Evolutionary conservation across 768 basidiomycete genomes (phyloP).

Genomic region (Chalciporus sphaerocephalus): DNA sequence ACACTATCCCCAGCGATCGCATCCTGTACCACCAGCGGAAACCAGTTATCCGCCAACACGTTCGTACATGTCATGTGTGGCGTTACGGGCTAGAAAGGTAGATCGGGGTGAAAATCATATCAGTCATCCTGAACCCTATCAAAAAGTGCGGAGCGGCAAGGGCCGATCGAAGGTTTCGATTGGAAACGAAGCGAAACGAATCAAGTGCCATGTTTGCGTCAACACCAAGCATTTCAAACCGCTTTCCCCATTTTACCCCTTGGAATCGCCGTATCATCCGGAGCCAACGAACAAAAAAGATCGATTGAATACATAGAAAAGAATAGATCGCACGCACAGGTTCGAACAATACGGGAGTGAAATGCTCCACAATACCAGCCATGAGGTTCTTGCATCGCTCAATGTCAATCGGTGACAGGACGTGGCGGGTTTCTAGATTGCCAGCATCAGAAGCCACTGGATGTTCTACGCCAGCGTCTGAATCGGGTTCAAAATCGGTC

Average conservation of each 20-base stretch:
- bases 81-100: conserved; percentile 41
- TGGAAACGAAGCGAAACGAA: too few species aligned
- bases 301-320: neutral
- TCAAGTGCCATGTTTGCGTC: too few species aligned
- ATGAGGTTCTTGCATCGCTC: conserved; percentile 48
- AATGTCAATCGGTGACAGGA: conserved; percentile 32
- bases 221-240: too few species aligned
- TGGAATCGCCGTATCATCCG: too few species aligned
- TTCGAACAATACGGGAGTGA: conserved; percentile 71
- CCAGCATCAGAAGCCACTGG: neutral
- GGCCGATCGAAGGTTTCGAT: too few species aligned
- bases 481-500: conserved; percentile 49
- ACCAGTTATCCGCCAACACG: conserved; percentile 68
- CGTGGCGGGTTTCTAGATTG: conserved; percentile 11
- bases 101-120: neutral
- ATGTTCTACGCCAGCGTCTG: conserved; percentile 10
- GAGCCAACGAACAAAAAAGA: too few species aligned
- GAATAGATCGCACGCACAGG: conserved; percentile 33
- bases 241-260: too few species aligned
- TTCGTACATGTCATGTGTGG: conserved; percentile 73
- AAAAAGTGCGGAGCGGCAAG: neutral
- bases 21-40: conserved; percentile 62
- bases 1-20: conserved; percentile 60
- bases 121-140: neutral
- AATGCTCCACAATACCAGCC: conserved; percentile 55